A percentile compares a stretch with the other conserved stretches of the same genome.
Evolutionary conservation across 2,329 filamentous ascomycete species (phyloP).

Genomic region (Tolypocladium amazonense): DNA sequence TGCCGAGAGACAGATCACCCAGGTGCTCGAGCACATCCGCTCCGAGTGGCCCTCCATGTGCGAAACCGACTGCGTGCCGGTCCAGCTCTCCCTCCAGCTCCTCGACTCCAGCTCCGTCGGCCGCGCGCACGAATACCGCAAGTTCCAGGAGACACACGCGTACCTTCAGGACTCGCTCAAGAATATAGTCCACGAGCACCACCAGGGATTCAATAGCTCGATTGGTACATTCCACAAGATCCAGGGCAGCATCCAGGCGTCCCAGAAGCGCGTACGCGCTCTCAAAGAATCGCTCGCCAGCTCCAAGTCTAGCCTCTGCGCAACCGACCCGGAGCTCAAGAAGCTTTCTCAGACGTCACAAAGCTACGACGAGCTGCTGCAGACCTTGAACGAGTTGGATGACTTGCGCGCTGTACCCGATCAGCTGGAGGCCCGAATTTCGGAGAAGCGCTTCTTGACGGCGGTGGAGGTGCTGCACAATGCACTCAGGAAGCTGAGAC

Average conservation of each 20-base stretch:
- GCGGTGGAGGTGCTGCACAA: conserved; percentile 89
- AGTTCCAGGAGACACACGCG: conserved; percentile 73
- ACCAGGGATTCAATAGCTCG: conserved; percentile 97
- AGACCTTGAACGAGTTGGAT: conserved; percentile 74
- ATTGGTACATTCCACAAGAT: conserved; percentile 99
- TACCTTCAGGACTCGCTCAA: conserved; percentile 91
- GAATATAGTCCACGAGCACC: conserved; percentile 93
- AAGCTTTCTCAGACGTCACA: conserved; percentile 81
- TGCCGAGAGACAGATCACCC: conserved; percentile 45
- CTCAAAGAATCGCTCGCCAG: conserved; percentile 75
- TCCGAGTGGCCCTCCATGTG: conserved; percentile 89
- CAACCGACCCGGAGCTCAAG: conserved; percentile 82
- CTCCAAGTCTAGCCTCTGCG: conserved; percentile 71
- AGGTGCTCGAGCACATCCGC: conserved; percentile 73
- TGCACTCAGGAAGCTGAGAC: conserved; percentile 71
- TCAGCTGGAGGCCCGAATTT: conserved; percentile 86
- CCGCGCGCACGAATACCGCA: conserved; percentile 74
- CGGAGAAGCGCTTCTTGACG: conserved; percentile 87
- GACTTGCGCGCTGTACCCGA: conserved; percentile 83
- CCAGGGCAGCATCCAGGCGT: conserved; percentile 80
- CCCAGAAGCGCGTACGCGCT: conserved; percentile 72
- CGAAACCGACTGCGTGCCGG: conserved; percentile 76
- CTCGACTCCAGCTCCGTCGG: conserved; percentile 92
- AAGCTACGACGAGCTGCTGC: conserved; percentile 81
- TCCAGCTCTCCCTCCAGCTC: conserved; percentile 88